Conservation (phyloP, 257 asterid species). For the Nicotiana tabacum region DNA sequence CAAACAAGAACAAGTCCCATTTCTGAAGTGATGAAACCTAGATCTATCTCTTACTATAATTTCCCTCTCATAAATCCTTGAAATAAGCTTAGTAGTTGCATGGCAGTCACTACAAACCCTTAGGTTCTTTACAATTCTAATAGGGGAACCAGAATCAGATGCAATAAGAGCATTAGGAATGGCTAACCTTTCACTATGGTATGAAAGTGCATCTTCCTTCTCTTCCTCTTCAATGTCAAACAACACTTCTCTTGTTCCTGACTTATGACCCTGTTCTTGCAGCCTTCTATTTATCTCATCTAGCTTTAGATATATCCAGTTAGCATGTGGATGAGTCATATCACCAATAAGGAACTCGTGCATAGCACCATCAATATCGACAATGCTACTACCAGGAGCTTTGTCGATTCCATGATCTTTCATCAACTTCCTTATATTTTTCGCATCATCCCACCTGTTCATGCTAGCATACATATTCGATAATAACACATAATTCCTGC, state of each 20-base stretch:
- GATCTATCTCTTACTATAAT: conserved; percentile 44
- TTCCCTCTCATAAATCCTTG: conserved; percentile 30
- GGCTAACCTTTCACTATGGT: conserved; percentile 65
- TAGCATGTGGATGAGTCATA: conserved; percentile 24
- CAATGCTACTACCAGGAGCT: too few relatives aligned
- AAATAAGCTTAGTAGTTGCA: conserved; percentile 35
- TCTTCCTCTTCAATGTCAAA: conserved; percentile 48
- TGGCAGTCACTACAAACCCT: conserved; percentile 57
- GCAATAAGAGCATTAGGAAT: conserved; percentile 42
- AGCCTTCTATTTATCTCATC: conserved; percentile 30
- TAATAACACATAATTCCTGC: too few relatives aligned
- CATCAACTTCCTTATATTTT: too few relatives aligned
- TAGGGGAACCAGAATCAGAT: conserved; percentile 26
- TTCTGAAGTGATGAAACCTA: background rate
- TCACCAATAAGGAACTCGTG: conserved; percentile 47
- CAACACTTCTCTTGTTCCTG: conserved; percentile 34
- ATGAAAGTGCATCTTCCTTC: conserved; percentile 39
- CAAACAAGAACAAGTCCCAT: conserved; percentile 44
- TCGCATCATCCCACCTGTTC: too few relatives aligned
- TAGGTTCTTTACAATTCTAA: conserved; percentile 43
- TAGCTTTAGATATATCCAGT: conserved; percentile 19
- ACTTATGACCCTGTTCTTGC: conserved; percentile 23
- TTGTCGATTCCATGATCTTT: too few relatives aligned
- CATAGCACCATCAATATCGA: too few relatives aligned
- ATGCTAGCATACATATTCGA: too few relatives aligned